These are phyloP conservation scores for Aspergillus fijiensis DNA, from an alignment of 2,329 filamentous ascomycete species.

Conservation along the genomic window DNA sequence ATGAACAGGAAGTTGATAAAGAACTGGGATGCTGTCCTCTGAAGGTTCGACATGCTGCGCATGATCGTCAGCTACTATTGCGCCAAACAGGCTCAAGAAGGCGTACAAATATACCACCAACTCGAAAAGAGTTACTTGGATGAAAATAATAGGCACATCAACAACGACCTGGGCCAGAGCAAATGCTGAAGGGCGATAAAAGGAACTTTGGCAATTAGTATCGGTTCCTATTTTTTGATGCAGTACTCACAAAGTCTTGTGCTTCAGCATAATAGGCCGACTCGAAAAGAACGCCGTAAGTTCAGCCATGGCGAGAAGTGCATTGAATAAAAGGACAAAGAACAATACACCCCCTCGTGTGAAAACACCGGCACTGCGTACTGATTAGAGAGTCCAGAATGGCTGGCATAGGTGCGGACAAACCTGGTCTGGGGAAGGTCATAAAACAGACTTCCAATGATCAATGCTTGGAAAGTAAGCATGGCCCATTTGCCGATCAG, in stretches of 20 bases:
- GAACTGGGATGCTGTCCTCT: slow-evolving; percentile 59
- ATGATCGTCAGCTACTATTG: slow-evolving; percentile 8
- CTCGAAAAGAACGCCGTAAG: slow-evolving; percentile 61
- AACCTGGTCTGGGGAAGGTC: slow-evolving; percentile 52
- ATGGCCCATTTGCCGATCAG: slow-evolving; percentile 54
- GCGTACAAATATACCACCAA: slow-evolving; percentile 59
- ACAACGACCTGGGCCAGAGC: slow-evolving; percentile 59
- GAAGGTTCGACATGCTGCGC: slow-evolving; percentile 53
- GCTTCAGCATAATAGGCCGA: slow-evolving; percentile 67
- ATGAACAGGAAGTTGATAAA: slow-evolving; percentile 60
- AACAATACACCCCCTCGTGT: slow-evolving; percentile 62
- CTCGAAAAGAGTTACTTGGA: slow-evolving; percentile 60
- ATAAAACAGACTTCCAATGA: slow-evolving; percentile 54
- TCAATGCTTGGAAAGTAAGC: slow-evolving; percentile 46
- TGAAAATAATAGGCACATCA: slow-evolving; percentile 57
- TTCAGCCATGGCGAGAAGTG: slow-evolving; percentile 61
- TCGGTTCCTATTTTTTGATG: not conserved
- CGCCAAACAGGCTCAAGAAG: not conserved
- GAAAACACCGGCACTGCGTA: slow-evolving; percentile 53
- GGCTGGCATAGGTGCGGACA: not conserved
- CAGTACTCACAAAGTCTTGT: slow-evolving; percentile 59
- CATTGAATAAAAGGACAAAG: slow-evolving; percentile 63
- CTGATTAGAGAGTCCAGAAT: not conserved
- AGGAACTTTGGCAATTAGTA: slow-evolving; percentile 46
- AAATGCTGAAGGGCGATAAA: slow-evolving; percentile 63